phyloP scores from a whole-genome alignment of 75 land plant species.

The Pinus albicaulis region DNA sequence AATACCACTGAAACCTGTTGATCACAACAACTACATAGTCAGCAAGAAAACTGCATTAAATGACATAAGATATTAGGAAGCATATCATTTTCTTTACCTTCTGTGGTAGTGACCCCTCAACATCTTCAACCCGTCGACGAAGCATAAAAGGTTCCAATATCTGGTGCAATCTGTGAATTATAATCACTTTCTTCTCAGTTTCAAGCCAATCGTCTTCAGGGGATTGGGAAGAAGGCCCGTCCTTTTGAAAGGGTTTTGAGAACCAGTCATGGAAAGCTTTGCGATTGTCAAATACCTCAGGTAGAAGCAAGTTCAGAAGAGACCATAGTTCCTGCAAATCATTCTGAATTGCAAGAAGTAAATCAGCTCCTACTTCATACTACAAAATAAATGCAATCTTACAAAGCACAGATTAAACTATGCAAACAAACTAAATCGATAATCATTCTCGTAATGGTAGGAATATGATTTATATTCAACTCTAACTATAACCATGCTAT shows the following conservation, averaged over 20 bases:
- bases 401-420: no score
- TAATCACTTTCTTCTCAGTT: conserved; percentile 98
- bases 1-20: conserved; percentile 87
- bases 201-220: conserved; percentile 98
- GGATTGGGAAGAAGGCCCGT: conserved; percentile 50
- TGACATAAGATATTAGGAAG: background rate
- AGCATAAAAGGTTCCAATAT: conserved; percentile 99
- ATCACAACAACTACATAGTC: conserved; percentile 11
- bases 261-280: conserved; percentile 99
- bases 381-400: background rate
- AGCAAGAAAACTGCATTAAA: background rate
- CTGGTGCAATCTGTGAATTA: conserved; percentile 97
- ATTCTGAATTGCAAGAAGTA: conserved; percentile 58
- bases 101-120: conserved; percentile 97
- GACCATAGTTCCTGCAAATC: conserved; percentile 99
- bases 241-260: conserved; percentile 95
- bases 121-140: conserved; percentile 99
- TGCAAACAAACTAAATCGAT: no score
- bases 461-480: no score
- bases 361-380: background rate
- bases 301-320: conserved; percentile 91
- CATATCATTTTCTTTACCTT: conserved; percentile 51
- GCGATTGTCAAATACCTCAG: conserved; percentile 97
- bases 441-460: no score
- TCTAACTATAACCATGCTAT: no score